Percentiles rank a stretch among this genome's conserved stretches.
These are phyloP conservation scores for Backusella tuberculispora DNA, from an alignment of 192 early-diverging fungal genomes.

Conservation along the genomic window DNA sequence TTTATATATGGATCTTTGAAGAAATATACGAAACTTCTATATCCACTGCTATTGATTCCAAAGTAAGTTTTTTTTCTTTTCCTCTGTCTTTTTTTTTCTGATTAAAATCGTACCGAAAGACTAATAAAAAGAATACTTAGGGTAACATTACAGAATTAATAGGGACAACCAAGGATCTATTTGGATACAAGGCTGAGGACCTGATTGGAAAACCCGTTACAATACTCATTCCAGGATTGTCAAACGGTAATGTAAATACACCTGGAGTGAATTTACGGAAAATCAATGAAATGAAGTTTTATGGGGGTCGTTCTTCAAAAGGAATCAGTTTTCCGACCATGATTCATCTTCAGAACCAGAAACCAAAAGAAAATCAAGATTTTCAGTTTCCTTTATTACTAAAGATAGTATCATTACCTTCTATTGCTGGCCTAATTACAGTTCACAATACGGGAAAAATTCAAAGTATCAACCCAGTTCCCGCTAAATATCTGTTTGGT, in stretches of 20 bases:
- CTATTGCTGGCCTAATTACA: conserved; percentile 66
- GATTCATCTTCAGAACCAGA: conserved; percentile 41
- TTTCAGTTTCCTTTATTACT: conserved; percentile 36
- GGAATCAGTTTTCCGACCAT: conserved; percentile 60
- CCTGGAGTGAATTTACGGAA: conserved; percentile 41
- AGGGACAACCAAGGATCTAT: conserved; percentile 55
- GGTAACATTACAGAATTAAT: conserved; percentile 49
- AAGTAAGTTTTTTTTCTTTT: conserved; percentile 10
- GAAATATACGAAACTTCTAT: conserved; percentile 55
- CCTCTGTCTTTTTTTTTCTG: neutral
- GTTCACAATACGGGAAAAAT: conserved; percentile 53
- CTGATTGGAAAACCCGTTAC: conserved; percentile 47
- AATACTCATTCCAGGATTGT: conserved; percentile 27
- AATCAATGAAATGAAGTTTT: conserved; percentile 61
- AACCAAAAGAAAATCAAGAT: neutral
- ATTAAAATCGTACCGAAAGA: neutral
- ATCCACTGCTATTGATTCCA: conserved; percentile 12
- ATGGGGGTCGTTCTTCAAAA: conserved; percentile 51
- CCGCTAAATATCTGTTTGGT: conserved; percentile 70
- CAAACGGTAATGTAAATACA: neutral
- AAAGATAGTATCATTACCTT: conserved; percentile 63
- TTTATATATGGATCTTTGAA: conserved; percentile 71
- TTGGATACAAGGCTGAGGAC: conserved; percentile 52
- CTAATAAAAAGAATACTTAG: conserved; percentile 29
- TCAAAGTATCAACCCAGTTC: conserved; percentile 59